Conservation (phyloP, 805 yeast species). For the Jamesozyma rosinii region DNA sequence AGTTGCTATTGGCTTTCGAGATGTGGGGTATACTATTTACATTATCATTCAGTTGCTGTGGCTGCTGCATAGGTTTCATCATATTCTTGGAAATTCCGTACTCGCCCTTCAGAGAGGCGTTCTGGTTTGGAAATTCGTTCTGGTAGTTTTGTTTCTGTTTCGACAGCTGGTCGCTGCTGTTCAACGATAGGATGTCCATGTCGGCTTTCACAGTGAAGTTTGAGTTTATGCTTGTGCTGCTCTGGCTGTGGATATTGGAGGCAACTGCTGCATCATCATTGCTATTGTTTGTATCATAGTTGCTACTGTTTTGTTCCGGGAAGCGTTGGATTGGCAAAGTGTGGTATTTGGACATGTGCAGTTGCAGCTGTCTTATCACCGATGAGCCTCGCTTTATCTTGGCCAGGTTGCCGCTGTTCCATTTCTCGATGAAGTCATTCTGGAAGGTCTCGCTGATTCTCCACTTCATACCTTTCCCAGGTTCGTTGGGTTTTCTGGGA, state of each 20-base stretch:
- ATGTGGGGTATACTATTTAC: neutral
- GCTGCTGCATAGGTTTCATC: neutral
- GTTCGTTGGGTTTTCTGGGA: conserved; percentile 89
- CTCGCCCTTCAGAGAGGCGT: neutral
- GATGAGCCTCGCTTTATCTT: conserved; percentile 73
- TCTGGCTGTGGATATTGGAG: neutral
- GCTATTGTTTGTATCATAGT: neutral
- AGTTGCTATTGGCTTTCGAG: neutral
- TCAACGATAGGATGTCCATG: neutral
- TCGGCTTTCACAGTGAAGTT: neutral
- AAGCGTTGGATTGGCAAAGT: conserved; percentile 33
- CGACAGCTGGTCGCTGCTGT: neutral
- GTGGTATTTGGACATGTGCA: conserved; percentile 48
- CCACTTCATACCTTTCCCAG: conserved; percentile 99
- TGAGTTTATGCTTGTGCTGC: neutral
- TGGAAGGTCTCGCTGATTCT: conserved; percentile 79
- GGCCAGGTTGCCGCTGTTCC: conserved; percentile 64
- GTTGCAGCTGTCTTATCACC: conserved; percentile 69
- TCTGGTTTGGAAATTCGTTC: neutral
- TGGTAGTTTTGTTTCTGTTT: neutral
- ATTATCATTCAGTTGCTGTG: neutral
- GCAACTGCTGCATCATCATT: neutral
- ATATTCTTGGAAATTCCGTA: neutral
- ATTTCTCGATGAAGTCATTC: conserved; percentile 73
- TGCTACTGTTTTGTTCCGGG: conserved; percentile 8